A percentile compares a stretch with the other conserved stretches of the same genome.
phyloP scores from a whole-genome alignment of 495 filamentous ascomycete genomes.

The Hypoxylon cercidicola region DNA sequence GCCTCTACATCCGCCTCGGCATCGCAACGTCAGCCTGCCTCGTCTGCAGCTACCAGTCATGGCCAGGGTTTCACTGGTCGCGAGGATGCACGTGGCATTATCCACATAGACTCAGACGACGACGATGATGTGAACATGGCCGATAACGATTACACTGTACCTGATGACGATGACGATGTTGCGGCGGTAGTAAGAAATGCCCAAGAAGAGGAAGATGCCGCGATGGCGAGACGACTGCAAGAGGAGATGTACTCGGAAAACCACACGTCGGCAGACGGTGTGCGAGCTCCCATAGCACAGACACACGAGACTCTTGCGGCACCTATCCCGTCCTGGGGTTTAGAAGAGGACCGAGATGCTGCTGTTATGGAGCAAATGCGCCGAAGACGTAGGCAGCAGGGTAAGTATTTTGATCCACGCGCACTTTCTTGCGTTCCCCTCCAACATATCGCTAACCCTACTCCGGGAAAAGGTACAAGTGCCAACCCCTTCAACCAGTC shows the following conservation, averaged over 20 bases:
- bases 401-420: constrained; percentile 44
- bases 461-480: constrained; percentile 6
- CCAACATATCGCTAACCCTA: constrained; percentile 8
- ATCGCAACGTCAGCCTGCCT: constrained; percentile 14
- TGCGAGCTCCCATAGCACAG: constrained; percentile 90
- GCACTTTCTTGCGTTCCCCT: not conserved
- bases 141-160: constrained; percentile 38
- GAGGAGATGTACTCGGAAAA: constrained; percentile 84
- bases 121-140: constrained; percentile 62
- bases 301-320: constrained; percentile 92
- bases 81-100: constrained; percentile 68
- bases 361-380: constrained; percentile 74
- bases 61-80: constrained; percentile 47
- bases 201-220: constrained; percentile 86
- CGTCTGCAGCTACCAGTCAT: constrained; percentile 34
- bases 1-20: constrained; percentile 46
- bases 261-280: constrained; percentile 60
- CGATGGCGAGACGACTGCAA: constrained; percentile 88
- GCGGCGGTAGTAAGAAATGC: constrained; percentile 53
- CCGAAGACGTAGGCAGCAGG: constrained; percentile 58
- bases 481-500: constrained; percentile 86
- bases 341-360: constrained; percentile 67
- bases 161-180: constrained; percentile 49
- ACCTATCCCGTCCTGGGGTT: constrained; percentile 57
- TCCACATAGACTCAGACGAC: constrained; percentile 78